Evolutionary conservation across 768 basidiomycete species (phyloP).

Genomic region (Stropharia rugosoannulata): DNA sequence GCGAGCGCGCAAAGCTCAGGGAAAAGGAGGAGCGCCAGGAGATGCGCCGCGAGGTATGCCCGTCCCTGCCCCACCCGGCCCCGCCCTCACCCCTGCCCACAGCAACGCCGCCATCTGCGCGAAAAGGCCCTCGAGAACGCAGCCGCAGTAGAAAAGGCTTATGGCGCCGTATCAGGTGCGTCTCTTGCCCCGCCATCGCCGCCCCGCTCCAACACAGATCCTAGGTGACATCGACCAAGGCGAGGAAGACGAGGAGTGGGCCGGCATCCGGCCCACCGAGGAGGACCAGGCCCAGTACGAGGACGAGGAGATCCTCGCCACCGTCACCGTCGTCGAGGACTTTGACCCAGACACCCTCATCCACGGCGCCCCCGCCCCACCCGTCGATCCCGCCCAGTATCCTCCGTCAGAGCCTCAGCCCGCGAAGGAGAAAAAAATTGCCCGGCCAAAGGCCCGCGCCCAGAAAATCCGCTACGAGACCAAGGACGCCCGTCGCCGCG

Average conservation of each 20-base stretch:
- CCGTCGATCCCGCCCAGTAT: conserved; percentile 9
- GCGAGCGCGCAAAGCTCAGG: conserved; percentile 69
- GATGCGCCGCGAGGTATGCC: conserved; percentile 71
- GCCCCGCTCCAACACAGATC: conserved; percentile 1
- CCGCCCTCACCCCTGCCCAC: conserved; percentile 9
- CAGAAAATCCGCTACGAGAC: conserved; percentile 69
- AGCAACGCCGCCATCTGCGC: conserved; percentile 79
- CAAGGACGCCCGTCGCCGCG: conserved; percentile 59
- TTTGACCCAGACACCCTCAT: conserved; percentile 73
- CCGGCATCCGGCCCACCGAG: conserved; percentile 36
- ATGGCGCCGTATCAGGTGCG: conserved; percentile 50
- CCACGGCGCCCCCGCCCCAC: conserved; percentile 37
- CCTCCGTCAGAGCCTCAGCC: conserved; percentile 1
- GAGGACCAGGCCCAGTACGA: conserved; percentile 70
- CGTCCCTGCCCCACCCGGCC: conserved; percentile 13
- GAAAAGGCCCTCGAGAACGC: conserved; percentile 81
- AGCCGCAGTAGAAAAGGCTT: conserved; percentile 73
- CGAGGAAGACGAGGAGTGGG: conserved; percentile 50
- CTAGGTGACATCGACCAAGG: conserved; percentile 27
- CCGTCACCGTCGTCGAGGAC: conserved; percentile 90
- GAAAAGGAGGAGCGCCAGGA: conserved; percentile 78
- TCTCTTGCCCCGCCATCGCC: conserved; percentile 2
- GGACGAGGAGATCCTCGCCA: conserved; percentile 82
- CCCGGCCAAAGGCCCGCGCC: conserved; percentile 18
- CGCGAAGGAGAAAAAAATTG: conserved; percentile 22